Conservation (phyloP, 176 grass and related monocot genomes). For the Carex kokanica region DNA sequence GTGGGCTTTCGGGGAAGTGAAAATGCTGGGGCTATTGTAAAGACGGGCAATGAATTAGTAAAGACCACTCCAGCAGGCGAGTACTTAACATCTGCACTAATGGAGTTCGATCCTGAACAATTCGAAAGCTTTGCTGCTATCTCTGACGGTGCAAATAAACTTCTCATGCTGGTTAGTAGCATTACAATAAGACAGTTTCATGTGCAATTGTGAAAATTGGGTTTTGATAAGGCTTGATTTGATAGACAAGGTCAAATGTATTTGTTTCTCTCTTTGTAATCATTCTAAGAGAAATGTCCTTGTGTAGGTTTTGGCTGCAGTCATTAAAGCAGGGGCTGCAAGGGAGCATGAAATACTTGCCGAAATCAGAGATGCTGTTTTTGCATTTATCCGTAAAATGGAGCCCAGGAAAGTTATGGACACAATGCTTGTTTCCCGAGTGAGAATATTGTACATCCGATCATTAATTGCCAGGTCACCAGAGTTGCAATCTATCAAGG, state of each 20-base stretch:
- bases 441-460: slow-evolving; percentile 96
- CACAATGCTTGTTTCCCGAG: slow-evolving; percentile 97
- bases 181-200: slow-evolving; percentile 18
- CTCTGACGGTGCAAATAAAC: slow-evolving; percentile 98
- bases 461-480: slow-evolving; percentile 98
- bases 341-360: slow-evolving; percentile 99
- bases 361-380: slow-evolving; percentile 93
- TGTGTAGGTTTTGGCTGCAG: slow-evolving; percentile 87
- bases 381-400: slow-evolving; percentile 97
- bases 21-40: slow-evolving; percentile 79
- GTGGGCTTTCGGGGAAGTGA: slow-evolving; percentile 46
- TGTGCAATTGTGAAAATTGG: slow-evolving; percentile 17
- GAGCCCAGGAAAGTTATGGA: slow-evolving; percentile 98
- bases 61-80: slow-evolving; percentile 97
- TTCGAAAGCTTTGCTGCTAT: slow-evolving; percentile 92
- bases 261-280: slow-evolving; percentile 20
- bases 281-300: slow-evolving; percentile 9
- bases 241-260: not conserved
- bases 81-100: slow-evolving; percentile 86
- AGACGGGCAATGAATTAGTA: slow-evolving; percentile 70
- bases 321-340: slow-evolving; percentile 97
- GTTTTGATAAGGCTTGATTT: slow-evolving; percentile 15
- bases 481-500: slow-evolving; percentile 97
- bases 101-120: slow-evolving; percentile 92
- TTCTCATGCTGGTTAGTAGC: slow-evolving; percentile 90